These are phyloP conservation scores for Trichodelitschia bisporula DNA, from an alignment of 495 filamentous ascomycete species.

Conservation along the genomic window DNA sequence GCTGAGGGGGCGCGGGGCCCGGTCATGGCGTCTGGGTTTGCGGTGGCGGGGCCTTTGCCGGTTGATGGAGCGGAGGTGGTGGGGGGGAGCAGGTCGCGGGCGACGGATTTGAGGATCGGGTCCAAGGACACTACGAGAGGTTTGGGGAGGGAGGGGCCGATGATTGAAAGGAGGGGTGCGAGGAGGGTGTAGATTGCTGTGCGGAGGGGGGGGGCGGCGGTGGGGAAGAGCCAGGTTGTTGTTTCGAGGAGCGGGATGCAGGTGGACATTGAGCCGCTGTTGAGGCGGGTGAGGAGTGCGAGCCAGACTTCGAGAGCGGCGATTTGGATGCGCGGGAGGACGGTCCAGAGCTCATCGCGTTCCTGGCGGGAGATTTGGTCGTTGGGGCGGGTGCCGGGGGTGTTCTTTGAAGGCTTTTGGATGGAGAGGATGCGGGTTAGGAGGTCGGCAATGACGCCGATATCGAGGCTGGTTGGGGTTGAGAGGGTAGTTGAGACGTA, in stretches of 20 bases:
- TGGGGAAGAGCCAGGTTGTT: slow-evolving; percentile 37
- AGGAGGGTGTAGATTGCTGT: slow-evolving; percentile 31
- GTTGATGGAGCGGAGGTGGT: not conserved
- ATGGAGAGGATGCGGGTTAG: slow-evolving; percentile 42
- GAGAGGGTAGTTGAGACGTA: slow-evolving; percentile 35
- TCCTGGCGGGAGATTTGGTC: slow-evolving; percentile 51
- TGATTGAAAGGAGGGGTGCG: slow-evolving; percentile 27
- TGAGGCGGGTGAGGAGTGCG: slow-evolving; percentile 27
- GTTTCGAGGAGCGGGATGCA: slow-evolving; percentile 39
- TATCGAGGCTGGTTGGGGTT: slow-evolving; percentile 30
- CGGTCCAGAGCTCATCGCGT: slow-evolving; percentile 43
- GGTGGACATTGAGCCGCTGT: slow-evolving; percentile 25
- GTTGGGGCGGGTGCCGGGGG: slow-evolving; percentile 22
- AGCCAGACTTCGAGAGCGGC: slow-evolving; percentile 34
- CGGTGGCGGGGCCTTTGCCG: not conserved
- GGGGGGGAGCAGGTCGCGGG: slow-evolving; percentile 28
- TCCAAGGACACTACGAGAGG: slow-evolving; percentile 30
- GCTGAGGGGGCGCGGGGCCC: not conserved
- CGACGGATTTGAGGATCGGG: slow-evolving; percentile 32
- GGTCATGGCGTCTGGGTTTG: not conserved
- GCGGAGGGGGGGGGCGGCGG: slow-evolving; percentile 28
- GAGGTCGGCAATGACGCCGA: slow-evolving; percentile 39
- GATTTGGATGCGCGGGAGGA: slow-evolving; percentile 48
- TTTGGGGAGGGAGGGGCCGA: slow-evolving; percentile 39
- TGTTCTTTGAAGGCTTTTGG: slow-evolving; percentile 23